Conservation (phyloP, 2,329 filamentous ascomycete genomes). For the Trichoderma guizhouense region DNA sequence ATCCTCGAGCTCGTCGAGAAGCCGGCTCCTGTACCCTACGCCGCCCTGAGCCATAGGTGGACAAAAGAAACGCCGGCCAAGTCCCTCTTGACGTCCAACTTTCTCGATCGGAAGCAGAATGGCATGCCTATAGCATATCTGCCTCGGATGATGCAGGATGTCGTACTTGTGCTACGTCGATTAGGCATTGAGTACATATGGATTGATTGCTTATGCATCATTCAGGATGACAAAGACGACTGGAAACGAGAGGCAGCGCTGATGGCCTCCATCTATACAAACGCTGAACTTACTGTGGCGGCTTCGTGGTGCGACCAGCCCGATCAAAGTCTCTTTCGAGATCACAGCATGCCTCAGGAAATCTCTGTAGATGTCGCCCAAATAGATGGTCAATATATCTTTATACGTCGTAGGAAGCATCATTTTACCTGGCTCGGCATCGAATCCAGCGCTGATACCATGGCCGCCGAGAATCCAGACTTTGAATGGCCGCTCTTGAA, state of each 20-base stretch:
- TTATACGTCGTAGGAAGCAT: slow-evolving; percentile 12
- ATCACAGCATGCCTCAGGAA: not conserved
- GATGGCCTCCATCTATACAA: slow-evolving; percentile 20
- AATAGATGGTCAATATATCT: slow-evolving; percentile 4
- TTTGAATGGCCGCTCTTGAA: slow-evolving; percentile 7
- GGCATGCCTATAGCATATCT: slow-evolving; percentile 4
- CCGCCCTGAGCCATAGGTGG: slow-evolving; percentile 16
- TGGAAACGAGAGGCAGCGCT: slow-evolving; percentile 21
- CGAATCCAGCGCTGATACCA: not conserved
- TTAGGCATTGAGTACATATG: slow-evolving; percentile 20
- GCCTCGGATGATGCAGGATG: slow-evolving; percentile 18
- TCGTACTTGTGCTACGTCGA: not conserved
- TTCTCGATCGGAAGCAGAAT: not conserved
- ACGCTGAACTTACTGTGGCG: slow-evolving; percentile 19
- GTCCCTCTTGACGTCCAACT: not conserved
- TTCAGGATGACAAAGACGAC: slow-evolving; percentile 21
- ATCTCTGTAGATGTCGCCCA: not conserved
- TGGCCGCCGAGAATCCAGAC: not conserved
- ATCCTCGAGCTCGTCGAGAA: slow-evolving; percentile 10
- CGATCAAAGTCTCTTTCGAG: slow-evolving; percentile 14
- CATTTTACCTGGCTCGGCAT: slow-evolving; percentile 17
- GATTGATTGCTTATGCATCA: slow-evolving; percentile 23
- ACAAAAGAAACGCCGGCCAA: slow-evolving; percentile 8
- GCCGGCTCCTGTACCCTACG: not conserved
- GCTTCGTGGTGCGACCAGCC: slow-evolving; percentile 13